These are phyloP conservation scores for Metschnikowia colocasiae DNA, from an alignment of 805 yeast genomes.

Conservation along the genomic window DNA sequence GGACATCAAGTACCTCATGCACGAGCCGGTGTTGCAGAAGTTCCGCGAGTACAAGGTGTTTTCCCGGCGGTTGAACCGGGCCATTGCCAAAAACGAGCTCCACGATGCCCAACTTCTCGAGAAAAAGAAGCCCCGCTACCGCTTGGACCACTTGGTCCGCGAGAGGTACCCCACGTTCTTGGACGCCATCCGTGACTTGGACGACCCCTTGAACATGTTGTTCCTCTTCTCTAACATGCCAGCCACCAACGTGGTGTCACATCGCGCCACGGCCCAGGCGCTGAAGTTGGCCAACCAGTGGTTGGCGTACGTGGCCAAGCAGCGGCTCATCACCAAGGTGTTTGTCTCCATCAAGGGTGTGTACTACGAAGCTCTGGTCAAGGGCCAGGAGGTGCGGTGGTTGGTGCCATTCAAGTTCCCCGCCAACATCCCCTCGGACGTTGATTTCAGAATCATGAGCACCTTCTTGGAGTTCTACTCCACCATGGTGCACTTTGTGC, in stretches of 20 bases:
- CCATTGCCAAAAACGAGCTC: constrained; percentile 89
- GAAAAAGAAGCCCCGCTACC: constrained; percentile 74
- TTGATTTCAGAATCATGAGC: constrained; percentile 94
- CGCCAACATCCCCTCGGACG: constrained; percentile 87
- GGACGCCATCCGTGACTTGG: constrained; percentile 90
- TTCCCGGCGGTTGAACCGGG: constrained; percentile 83
- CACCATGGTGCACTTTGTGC: constrained; percentile 81
- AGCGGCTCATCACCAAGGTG: constrained; percentile 76
- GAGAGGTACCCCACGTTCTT: constrained; percentile 93
- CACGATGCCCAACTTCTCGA: constrained; percentile 85
- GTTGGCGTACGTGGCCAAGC: constrained; percentile 89
- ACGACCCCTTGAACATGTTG: constrained; percentile 93
- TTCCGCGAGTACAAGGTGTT: constrained; percentile 96
- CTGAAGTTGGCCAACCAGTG: constrained; percentile 86
- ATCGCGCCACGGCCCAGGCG: constrained; percentile 84
- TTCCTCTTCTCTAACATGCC: constrained; percentile 94
- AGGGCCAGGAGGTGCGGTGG: constrained; percentile 95
- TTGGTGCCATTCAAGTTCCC: constrained; percentile 96
- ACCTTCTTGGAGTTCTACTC: constrained; percentile 95
- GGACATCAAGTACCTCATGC: constrained; percentile 91
- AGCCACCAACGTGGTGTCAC: constrained; percentile 77
- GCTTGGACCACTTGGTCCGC: constrained; percentile 84
- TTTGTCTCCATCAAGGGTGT: constrained; percentile 97
- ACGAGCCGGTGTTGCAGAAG: constrained; percentile 87
- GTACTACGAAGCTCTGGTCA: constrained; percentile 84